Base-by-base conservation (phyloP, 1,284 basidiomycete genomes). In the Calocybe gambosa region DNA sequence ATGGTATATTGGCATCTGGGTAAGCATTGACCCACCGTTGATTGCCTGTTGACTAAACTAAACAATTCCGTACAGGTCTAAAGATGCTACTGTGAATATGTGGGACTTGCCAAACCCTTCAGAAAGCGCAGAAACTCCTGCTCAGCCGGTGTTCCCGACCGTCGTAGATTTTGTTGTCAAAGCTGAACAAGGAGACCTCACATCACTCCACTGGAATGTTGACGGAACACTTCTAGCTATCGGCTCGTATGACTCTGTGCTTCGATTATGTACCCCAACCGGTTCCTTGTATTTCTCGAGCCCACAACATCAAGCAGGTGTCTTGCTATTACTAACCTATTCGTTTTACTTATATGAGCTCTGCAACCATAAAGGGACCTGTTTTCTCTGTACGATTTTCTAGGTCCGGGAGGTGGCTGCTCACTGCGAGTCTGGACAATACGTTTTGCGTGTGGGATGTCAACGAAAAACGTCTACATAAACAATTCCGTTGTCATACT, bases 401-500 rank as follows among this genome's bases (percentile, higher is more conserved):
- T 16, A 75, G 71, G 50, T 72, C 75, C 31, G 85, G 86, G 5
- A 71, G 73, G 46, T 85, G 79, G 78, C 66, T 90, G 43, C 61
- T 82, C 35, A 80, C 82, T 12, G 85, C 82, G 5, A 86, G 85
- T 63, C 58, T 89, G 39, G 89, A 91, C 57, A 78, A 80, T 7
- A 82, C 82, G 1, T 73, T 80, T 3, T 85, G 85, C 51, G 71
- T 89, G 9, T 91, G 87, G 86, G 78, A 92, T 59, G 72, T 89
- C n/a, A 63, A 70, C 51, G 71, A 72, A 55, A 80, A 82, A 63
- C 65, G 69, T 50, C 55, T 89, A 37, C 62, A 80, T 54, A 70
- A 71, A 57, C 78, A 86, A 58, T 89, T 75, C 63, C 70, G 66
- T 46, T 74, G 67, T 59, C 86, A 86, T 65, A 71, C 73, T 68